Evolutionary conservation across 2,329 filamentous ascomycete species (phyloP).

Genomic region (Nemania sp.): DNA sequence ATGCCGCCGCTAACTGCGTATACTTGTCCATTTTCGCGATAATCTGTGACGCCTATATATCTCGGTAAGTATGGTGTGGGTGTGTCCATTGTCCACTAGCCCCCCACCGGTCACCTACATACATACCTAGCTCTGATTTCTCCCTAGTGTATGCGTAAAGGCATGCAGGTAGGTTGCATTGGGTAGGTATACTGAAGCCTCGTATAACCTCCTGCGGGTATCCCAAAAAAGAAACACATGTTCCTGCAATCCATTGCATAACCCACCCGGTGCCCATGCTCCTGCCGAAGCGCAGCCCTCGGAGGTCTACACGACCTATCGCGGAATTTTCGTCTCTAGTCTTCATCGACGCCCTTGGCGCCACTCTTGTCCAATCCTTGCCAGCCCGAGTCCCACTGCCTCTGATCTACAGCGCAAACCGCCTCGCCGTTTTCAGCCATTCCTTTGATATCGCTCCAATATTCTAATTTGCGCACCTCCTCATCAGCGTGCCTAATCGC

Average conservation of each 20-base stretch:
- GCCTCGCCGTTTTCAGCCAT: constrained; percentile 69
- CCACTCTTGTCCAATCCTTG: constrained; percentile 67
- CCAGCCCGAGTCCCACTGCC: constrained; percentile 61
- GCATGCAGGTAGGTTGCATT: background rate
- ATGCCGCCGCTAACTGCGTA: constrained; percentile 10
- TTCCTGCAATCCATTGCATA: constrained; percentile 20
- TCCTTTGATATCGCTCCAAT: constrained; percentile 85
- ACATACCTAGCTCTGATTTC: background rate
- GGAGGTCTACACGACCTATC: background rate
- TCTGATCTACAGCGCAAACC: constrained; percentile 57
- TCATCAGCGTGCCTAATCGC: constrained; percentile 82
- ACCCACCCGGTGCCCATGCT: background rate
- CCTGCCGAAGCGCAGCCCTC: constrained; percentile 1
- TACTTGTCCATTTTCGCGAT: constrained; percentile 13
- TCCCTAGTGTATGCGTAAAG: background rate
- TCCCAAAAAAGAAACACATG: constrained; percentile 28
- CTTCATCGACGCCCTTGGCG: constrained; percentile 41
- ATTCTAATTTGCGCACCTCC: constrained; percentile 84
- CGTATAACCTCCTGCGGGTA: constrained; percentile 30
- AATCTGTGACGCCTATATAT: background rate
- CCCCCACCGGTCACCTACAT: background rate
- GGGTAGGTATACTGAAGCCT: constrained; percentile 13
- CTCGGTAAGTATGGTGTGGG: background rate
- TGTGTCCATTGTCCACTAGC: background rate
- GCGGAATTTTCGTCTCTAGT: constrained; percentile 33